A percentile compares a stretch with the other conserved stretches of the same genome.
phyloP scores from a whole-genome alignment of 2,329 filamentous ascomycete genomes.

The Epichloe gansuensis region DNA sequence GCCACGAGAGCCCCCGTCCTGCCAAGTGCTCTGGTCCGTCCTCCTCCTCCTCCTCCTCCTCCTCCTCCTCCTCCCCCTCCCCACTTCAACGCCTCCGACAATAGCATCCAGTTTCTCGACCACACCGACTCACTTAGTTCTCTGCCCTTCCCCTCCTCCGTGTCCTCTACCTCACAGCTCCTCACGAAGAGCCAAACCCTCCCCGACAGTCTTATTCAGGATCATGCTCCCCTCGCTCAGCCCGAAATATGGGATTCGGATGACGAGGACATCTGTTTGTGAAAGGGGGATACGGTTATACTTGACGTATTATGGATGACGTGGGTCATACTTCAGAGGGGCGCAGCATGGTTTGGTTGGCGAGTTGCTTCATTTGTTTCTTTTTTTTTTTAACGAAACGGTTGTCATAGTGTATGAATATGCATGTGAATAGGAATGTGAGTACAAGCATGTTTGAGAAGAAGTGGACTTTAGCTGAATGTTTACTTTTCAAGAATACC shows the following conservation, averaged over 20 bases:
- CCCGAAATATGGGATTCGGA: slow-evolving; percentile 27
- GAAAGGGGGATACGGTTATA: background rate
- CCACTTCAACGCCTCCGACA: slow-evolving; percentile 11
- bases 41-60: background rate
- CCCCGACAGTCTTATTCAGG: slow-evolving; percentile 31
- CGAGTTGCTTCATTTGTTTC: background rate
- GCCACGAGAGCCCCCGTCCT: background rate
- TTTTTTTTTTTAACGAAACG: no score
- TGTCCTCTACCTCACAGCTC: slow-evolving; percentile 30
- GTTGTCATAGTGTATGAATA: no score
- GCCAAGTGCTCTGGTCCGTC: background rate
- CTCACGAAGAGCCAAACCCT: slow-evolving; percentile 40
- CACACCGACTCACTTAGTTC: slow-evolving; percentile 10
- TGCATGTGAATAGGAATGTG: no score
- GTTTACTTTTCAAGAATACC: no score
- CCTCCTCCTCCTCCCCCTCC: slow-evolving; percentile 5
- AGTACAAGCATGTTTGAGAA: no score
- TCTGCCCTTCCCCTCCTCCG: slow-evolving; percentile 7
- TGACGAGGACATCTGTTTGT: slow-evolving; percentile 14
- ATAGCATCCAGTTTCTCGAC: slow-evolving; percentile 16
- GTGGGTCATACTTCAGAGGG: no score
- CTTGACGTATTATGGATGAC: no score
- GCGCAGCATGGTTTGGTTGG: background rate
- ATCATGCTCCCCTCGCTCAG: slow-evolving; percentile 18
- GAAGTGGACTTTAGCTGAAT: no score